Conservation (phyloP, 768 basidiomycete species). For the Nidularia sp. region DNA sequence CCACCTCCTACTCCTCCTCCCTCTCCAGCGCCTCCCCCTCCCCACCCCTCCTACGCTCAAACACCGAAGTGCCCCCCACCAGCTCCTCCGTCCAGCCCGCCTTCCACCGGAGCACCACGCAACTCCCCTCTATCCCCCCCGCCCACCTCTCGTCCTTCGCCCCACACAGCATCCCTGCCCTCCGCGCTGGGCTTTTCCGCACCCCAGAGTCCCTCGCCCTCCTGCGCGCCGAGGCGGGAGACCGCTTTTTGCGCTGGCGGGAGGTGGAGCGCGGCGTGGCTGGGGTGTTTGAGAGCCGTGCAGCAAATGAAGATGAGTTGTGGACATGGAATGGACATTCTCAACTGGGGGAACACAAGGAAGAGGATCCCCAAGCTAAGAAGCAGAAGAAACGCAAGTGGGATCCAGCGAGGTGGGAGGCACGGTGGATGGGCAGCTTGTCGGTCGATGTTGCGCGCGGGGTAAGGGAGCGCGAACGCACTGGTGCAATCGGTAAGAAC, state of each 20-base stretch:
- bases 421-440: slow-evolving; percentile 57
- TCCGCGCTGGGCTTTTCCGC: slow-evolving; percentile 60
- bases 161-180: slow-evolving; percentile 44
- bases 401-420: slow-evolving; percentile 66
- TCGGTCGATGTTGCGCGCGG: slow-evolving; percentile 58
- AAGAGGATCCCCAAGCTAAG: slow-evolving; percentile 10
- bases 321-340: background rate
- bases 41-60: background rate
- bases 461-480: slow-evolving; percentile 25
- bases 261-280: slow-evolving; percentile 59
- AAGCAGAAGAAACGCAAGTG: slow-evolving; percentile 24
- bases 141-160: slow-evolving; percentile 45
- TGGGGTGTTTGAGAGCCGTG: slow-evolving; percentile 1
- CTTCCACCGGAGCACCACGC: slow-evolving; percentile 14
- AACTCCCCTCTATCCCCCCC: slow-evolving; percentile 4
- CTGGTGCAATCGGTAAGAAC: no score
- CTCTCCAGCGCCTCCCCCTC: slow-evolving; percentile 2
- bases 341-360: background rate
- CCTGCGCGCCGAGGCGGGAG: slow-evolving; percentile 60
- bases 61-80: background rate
- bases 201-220: slow-evolving; percentile 56
- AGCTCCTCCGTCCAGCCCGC: no score
- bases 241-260: slow-evolving; percentile 69
- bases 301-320: background rate
- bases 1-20: slow-evolving; percentile 8